Evolutionary conservation across 2,329 filamentous ascomycete species (phyloP).

Genomic region (Myriosclerotinia curreyana): DNA sequence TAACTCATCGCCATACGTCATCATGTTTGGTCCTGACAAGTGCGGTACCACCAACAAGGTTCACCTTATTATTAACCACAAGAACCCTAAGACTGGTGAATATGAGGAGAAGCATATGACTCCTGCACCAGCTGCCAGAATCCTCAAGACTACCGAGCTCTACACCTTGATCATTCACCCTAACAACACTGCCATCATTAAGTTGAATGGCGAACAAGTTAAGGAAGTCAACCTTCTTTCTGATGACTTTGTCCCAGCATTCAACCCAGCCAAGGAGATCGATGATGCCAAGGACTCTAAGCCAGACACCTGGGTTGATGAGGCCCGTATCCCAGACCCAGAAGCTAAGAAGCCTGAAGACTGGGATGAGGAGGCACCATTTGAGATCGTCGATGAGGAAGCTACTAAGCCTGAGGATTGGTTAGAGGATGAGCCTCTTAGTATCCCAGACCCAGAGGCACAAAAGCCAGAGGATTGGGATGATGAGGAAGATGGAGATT

Average conservation of each 20-base stretch:
- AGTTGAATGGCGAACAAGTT: constrained; percentile 83
- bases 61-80: constrained; percentile 99
- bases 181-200: constrained; percentile 91
- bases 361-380: constrained; percentile 98
- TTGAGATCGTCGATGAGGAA: constrained; percentile 91
- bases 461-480: constrained; percentile 99
- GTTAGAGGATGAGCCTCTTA: constrained; percentile 83
- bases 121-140: constrained; percentile 77
- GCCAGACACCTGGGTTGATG: constrained; percentile 94
- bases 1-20: constrained; percentile 94
- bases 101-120: constrained; percentile 99
- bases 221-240: constrained; percentile 81
- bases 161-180: constrained; percentile 97
- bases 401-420: constrained; percentile 92
- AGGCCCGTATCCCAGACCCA: constrained; percentile 85
- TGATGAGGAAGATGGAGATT: constrained; percentile 99
- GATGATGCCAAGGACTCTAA: constrained; percentile 91
- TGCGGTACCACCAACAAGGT: constrained; percentile 99
- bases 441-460: constrained; percentile 86
- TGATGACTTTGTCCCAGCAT: constrained; percentile 87
- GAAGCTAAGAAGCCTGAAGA: constrained; percentile 95
- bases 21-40: constrained; percentile 99
- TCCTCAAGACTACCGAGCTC: constrained; percentile 87
- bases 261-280: constrained; percentile 94
- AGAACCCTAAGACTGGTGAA: constrained; percentile 99